phyloP scores from a whole-genome alignment of 2,329 filamentous ascomycete species.

The Fonsecaea multimorphosa region DNA sequence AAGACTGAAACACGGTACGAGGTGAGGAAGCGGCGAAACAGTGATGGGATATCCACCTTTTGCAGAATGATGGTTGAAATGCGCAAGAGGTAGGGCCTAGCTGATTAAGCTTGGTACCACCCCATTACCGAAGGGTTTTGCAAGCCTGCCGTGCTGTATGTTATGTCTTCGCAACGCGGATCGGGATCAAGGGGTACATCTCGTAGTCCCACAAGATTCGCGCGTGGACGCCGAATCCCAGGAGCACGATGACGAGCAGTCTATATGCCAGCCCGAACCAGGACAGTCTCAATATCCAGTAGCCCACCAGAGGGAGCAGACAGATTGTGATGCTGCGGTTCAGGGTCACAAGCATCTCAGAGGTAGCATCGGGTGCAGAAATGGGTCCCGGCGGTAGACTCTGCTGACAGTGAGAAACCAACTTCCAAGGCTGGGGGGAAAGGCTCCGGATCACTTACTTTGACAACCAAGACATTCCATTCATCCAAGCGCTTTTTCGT shows the following conservation, averaged over 20 bases:
- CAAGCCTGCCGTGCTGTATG: too few species aligned
- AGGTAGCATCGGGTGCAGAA: background rate
- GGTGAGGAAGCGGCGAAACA: too few species aligned
- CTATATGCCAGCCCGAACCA: constrained; percentile 4
- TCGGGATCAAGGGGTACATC: constrained; percentile 2
- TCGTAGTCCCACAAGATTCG: constrained; percentile 5
- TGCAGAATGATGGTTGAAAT: too few species aligned
- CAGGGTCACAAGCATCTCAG: background rate
- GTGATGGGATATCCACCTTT: too few species aligned
- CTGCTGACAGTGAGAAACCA: background rate
- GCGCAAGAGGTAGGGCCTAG: too few species aligned
- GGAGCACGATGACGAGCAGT: constrained; percentile 8
- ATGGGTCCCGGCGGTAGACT: constrained; percentile 17
- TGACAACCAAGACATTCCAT: constrained; percentile 4
- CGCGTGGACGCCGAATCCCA: constrained; percentile 17
- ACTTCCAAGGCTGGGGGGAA: background rate
- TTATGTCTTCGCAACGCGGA: background rate
- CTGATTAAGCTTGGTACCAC: too few species aligned
- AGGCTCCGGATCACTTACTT: background rate
- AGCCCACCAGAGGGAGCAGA: constrained; percentile 4
- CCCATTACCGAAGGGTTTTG: too few species aligned
- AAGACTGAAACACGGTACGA: too few species aligned
- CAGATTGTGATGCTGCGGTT: constrained; percentile 14
- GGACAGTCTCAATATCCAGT: constrained; percentile 6
- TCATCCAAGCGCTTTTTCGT: background rate